phyloP scores from a whole-genome alignment of 306 rosid species.

The Corylus americana region DNA sequence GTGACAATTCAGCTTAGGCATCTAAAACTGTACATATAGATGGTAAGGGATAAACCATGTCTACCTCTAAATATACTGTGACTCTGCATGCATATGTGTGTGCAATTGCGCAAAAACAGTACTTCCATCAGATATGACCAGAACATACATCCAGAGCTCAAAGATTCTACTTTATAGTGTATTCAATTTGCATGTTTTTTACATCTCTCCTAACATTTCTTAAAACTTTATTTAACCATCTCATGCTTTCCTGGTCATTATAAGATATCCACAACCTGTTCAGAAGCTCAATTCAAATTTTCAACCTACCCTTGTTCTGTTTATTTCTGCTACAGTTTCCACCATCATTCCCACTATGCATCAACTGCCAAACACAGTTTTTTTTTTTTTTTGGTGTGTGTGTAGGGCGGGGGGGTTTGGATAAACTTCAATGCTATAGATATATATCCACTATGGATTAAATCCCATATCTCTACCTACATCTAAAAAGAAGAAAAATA shows the following conservation, averaged over 20 bases:
- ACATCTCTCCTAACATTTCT: neutral
- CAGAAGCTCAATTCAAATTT: neutral
- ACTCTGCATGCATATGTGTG: neutral
- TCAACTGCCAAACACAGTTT: neutral
- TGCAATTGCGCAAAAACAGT: neutral
- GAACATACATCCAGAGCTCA: neutral
- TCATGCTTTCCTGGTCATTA: neutral
- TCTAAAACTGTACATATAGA: neutral
- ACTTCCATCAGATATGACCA: neutral
- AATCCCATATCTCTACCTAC: neutral
- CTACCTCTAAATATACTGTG: neutral
- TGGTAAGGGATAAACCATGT: neutral
- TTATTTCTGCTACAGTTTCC: neutral
- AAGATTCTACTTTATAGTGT: neutral
- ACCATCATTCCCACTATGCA: neutral
- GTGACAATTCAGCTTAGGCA: neutral
- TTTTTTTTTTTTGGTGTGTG: neutral
- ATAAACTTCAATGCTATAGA: neutral
- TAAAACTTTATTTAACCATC: neutral
- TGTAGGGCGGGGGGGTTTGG: neutral
- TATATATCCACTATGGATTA: neutral
- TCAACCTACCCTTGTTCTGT: neutral
- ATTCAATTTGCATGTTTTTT: neutral
- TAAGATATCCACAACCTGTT: neutral
- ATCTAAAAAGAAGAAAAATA: neutral